Conservation (phyloP, 83 land plant species). For the Isoetes engelmannii region DNA sequence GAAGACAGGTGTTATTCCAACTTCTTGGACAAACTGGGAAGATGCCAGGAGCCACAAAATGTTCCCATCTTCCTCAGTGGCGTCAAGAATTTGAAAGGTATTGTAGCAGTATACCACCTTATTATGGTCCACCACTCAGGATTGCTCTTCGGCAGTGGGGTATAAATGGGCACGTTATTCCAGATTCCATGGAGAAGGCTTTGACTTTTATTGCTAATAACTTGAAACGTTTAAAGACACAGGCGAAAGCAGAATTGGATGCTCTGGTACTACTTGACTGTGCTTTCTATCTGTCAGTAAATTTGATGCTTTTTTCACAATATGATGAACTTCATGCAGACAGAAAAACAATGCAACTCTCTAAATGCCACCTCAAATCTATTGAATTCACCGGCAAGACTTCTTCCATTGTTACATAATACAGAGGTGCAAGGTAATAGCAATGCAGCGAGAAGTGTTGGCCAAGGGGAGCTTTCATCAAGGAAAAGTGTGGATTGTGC, state of each 20-base stretch:
- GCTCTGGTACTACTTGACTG: background rate
- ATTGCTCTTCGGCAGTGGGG: constrained; percentile 30
- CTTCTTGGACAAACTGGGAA: constrained; percentile 28
- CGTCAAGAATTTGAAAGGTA: constrained; percentile 39
- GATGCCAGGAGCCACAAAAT: constrained; percentile 24
- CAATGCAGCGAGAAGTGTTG: no score
- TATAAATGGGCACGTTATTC: constrained; percentile 26
- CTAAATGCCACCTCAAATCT: no score
- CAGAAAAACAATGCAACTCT: no score
- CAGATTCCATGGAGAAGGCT: constrained; percentile 28
- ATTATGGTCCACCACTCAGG: constrained; percentile 29
- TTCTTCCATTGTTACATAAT: no score
- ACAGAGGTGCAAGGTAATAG: no score
- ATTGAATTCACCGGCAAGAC: no score
- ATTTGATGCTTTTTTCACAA: no score
- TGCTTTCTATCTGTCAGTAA: no score
- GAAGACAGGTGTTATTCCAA: constrained; percentile 20
- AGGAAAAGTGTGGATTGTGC: no score
- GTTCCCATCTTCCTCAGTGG: constrained; percentile 27
- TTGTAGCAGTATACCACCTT: constrained; percentile 30
- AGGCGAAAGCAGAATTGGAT: constrained; percentile 29
- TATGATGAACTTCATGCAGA: no score
- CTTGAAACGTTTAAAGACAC: constrained; percentile 24
- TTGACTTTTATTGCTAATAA: constrained; percentile 28
- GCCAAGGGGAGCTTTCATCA: no score